A percentile compares a stretch with the other conserved stretches of the same genome.
phyloP scores from a whole-genome alignment of 164 flowering plant species.

The Brasenia schreberi region DNA sequence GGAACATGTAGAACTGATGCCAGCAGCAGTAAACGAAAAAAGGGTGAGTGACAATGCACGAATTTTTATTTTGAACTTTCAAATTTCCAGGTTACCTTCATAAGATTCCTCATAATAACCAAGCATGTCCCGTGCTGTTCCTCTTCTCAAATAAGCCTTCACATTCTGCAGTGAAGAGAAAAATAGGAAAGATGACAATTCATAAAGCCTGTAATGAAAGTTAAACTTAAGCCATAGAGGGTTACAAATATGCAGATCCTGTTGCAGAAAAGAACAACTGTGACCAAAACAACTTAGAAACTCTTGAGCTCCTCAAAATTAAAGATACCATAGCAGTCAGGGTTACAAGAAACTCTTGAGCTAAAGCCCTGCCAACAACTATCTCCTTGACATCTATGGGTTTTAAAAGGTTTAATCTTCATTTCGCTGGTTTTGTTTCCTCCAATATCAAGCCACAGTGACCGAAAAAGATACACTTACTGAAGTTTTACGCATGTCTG shows the following conservation, averaged over 20 bases:
- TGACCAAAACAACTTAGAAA: not conserved
- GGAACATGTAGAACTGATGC: too few relatives aligned
- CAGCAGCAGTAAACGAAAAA: too few relatives aligned
- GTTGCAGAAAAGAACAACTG: not conserved
- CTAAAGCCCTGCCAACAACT: not conserved
- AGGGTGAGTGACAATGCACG: too few relatives aligned
- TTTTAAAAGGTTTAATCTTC: not conserved
- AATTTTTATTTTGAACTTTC: too few relatives aligned
- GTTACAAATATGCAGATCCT: not conserved
- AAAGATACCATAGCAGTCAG: too few relatives aligned
- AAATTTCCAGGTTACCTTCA: constrained; percentile 39
- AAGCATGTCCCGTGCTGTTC: constrained; percentile 93
- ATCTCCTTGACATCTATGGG: not conserved
- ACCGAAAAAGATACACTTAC: not conserved
- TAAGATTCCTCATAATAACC: constrained; percentile 85
- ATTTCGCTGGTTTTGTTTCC: not conserved
- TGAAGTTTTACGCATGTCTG: too few relatives aligned
- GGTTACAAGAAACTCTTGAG: too few relatives aligned
- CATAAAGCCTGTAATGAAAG: not conserved
- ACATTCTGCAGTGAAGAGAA: constrained; percentile 40
- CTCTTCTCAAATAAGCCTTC: constrained; percentile 87
- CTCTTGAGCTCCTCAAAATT: not conserved
- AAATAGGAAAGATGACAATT: not conserved
- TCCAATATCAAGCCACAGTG: not conserved
- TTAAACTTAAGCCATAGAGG: not conserved